Evolutionary conservation across 1,284 basidiomycete species (phyloP), one percentile per base, ranked within the genome.

Genomic region (Cutaneotrichosporon cutaneum): DNA sequence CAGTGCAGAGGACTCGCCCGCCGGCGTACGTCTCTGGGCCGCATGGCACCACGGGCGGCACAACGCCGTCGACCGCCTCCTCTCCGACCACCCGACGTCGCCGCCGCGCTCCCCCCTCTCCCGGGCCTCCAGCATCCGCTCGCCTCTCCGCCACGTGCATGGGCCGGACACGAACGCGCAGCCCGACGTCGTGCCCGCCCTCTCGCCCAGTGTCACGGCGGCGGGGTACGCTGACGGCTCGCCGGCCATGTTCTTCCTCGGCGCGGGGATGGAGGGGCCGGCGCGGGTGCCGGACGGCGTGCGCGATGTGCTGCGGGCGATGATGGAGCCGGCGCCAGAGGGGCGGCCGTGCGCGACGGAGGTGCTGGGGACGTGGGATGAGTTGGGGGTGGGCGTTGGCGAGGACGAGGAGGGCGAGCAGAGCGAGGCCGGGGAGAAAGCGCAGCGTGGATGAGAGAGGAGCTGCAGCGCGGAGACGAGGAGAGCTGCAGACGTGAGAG

Each of bases 11-110:
- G 55, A 58, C 22, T 55, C 56, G 33, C 50, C 64, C 2, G 51
- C 54, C 13, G 73, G 71, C 32, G 62, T 74, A 26, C 72, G 70
- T 51, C 62, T 72, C 2, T 75, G 71, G 72, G 71, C 72, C 7
- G 67, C 68, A 7, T 75, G 75, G 75, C 62, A 63, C 53, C 60
- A 66, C 10, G 61, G 63, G 18, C 60, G 61, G 2, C 26, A 52
- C 59, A 39, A 57, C 57, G 50, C 56, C 21, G 35, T 62, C 32
- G 56, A 55, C 45, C 35, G 53, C 33, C 53, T 62, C 5, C 53
- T 62, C n/a, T 30, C 39, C 24, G 58, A 52, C 26, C 7, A 26
- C 21, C 35, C 57, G 3, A 21, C 48, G 18, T n/a, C 53, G 8
- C 33, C 24, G n/a, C 42, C 54, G 7, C 54, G 42, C 26, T 54